These are phyloP conservation scores for Pseudoneurospora amorphoporcata DNA, from an alignment of 495 filamentous ascomycete species.

Conservation along the genomic window DNA sequence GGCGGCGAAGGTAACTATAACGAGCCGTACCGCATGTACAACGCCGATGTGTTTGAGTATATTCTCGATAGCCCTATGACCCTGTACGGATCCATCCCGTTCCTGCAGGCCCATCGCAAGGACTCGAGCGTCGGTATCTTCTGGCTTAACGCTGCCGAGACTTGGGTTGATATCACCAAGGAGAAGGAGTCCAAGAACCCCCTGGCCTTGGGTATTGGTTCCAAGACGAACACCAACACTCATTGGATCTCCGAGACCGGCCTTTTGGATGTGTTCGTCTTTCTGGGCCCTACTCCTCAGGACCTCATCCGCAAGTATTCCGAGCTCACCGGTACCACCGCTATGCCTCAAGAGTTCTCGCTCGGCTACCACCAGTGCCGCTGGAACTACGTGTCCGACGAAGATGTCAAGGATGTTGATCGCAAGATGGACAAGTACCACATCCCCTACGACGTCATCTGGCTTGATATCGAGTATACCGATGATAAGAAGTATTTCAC, in stretches of 20 bases:
- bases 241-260: constrained; percentile 96
- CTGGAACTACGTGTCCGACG: constrained; percentile 97
- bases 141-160: constrained; percentile 96
- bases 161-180: constrained; percentile 92
- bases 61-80: constrained; percentile 96
- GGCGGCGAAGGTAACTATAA: constrained; percentile 76
- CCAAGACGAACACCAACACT: constrained; percentile 69
- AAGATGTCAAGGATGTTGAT: constrained; percentile 93
- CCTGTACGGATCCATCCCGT: constrained; percentile 88
- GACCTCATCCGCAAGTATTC: constrained; percentile 73
- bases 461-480: constrained; percentile 95
- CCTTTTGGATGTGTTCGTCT: constrained; percentile 82
- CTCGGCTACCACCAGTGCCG: constrained; percentile 94
- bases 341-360: constrained; percentile 83
- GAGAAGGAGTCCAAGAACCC: constrained; percentile 65
- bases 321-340: constrained; percentile 88
- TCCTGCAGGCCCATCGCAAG: constrained; percentile 94
- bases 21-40: constrained; percentile 94
- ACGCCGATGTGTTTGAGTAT: constrained; percentile 95
- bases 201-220: constrained; percentile 56
- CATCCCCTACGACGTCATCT: constrained; percentile 97
- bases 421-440: constrained; percentile 88
- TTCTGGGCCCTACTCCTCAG: constrained; percentile 76
- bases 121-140: constrained; percentile 94
- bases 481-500: constrained; percentile 96